Evolutionary conservation across 2,329 filamentous ascomycete genomes (phyloP).

Genomic region (Fusarium acutatum): DNA sequence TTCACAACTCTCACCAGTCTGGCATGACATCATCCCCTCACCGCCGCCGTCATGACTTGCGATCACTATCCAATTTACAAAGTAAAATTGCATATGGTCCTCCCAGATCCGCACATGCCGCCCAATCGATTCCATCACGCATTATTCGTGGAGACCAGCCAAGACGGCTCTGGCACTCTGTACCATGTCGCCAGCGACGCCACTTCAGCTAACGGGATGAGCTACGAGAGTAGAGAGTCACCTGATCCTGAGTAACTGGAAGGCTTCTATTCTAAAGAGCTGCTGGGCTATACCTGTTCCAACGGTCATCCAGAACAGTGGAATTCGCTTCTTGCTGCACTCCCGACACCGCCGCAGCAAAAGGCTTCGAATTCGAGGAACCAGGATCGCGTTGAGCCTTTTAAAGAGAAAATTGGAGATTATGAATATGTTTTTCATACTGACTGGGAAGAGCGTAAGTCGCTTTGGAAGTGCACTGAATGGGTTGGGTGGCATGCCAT

Average conservation of each 20-base stretch:
- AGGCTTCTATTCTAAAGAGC: not conserved
- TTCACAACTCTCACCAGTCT: not conserved
- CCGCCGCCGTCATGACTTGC: not conserved
- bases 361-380: not conserved
- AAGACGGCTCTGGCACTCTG: not conserved
- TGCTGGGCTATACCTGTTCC: not conserved
- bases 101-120: not conserved
- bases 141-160: not conserved
- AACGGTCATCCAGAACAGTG: not conserved
- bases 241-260: fast-evolving
- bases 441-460: not conserved
- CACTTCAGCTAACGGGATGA: not conserved
- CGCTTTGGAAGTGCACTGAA: not conserved
- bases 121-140: not conserved
- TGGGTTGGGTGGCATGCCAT: not conserved
- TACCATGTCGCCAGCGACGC: not conserved
- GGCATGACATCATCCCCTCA: not conserved
- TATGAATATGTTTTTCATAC: not conserved
- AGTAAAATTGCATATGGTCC: not conserved
- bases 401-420: fast-evolving
- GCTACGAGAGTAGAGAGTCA: not conserved
- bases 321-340: not conserved
- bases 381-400: not conserved
- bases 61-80: not conserved
- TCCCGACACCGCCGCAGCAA: not conserved